phyloP scores from a whole-genome alignment of 495 filamentous ascomycete species.

The Corynascus novoguineensis region DNA sequence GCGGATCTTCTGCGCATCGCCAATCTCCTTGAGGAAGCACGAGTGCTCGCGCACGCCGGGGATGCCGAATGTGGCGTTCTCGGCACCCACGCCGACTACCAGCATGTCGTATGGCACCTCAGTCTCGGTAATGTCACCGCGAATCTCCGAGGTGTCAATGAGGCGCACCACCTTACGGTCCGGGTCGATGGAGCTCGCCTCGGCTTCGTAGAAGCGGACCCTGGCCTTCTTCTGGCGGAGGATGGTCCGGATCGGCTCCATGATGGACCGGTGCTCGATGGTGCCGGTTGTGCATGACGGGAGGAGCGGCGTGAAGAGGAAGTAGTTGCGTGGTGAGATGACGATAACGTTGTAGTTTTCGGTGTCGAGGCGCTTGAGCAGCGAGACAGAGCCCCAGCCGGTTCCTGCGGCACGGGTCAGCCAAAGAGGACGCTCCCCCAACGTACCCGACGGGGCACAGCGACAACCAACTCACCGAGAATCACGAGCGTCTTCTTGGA shows the following conservation, averaged over 20 bases:
- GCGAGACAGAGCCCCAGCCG: slow-evolving; percentile 93
- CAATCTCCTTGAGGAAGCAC: slow-evolving; percentile 98
- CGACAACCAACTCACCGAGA: slow-evolving; percentile 59
- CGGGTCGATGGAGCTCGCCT: slow-evolving; percentile 93
- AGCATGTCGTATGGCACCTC: slow-evolving; percentile 98
- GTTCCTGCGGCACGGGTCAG: slow-evolving; percentile 55
- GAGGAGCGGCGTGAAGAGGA: slow-evolving; percentile 96
- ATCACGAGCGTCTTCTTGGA: slow-evolving; percentile 96
- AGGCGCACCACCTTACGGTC: slow-evolving; percentile 82
- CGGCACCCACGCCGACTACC: slow-evolving; percentile 91
- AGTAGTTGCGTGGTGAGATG: slow-evolving; percentile 96
- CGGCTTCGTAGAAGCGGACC: slow-evolving; percentile 96
- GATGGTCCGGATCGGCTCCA: slow-evolving; percentile 97
- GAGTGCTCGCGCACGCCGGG: slow-evolving; percentile 90
- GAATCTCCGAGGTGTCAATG: slow-evolving; percentile 87
- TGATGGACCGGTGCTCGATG: slow-evolving; percentile 98
- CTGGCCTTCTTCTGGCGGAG: slow-evolving; percentile 83
- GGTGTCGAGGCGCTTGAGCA: slow-evolving; percentile 97
- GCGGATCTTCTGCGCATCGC: slow-evolving; percentile 89
- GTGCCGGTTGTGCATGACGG: slow-evolving; percentile 95
- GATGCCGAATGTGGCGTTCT: slow-evolving; percentile 98
- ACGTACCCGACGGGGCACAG: slow-evolving; percentile 1
- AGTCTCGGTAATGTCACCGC: slow-evolving; percentile 73
- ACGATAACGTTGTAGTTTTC: slow-evolving; percentile 98
- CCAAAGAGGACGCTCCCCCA: slow-evolving; percentile 1